Evolutionary conservation across 441 rosid species (phyloP).

Genomic region (Arabidopsis hybrid): DNA sequence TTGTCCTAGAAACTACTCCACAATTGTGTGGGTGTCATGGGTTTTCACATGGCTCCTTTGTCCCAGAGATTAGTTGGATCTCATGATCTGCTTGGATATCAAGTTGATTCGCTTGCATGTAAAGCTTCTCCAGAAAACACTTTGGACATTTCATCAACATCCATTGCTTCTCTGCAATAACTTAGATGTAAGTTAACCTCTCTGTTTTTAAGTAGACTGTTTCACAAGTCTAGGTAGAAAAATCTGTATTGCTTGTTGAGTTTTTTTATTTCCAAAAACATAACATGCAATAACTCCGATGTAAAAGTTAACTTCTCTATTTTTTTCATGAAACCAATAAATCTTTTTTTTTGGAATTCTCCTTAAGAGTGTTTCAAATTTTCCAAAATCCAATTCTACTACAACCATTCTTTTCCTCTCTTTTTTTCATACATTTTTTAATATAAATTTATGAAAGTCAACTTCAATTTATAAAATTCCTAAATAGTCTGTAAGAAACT

Average conservation of each 20-base stretch:
- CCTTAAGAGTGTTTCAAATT: neutral
- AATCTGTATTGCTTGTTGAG: neutral
- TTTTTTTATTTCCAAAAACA: no score
- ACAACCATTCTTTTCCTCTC: neutral
- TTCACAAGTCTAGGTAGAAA: conserved; percentile 10
- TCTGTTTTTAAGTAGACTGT: conserved; percentile 8
- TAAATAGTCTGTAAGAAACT: neutral
- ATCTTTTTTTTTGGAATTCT: neutral
- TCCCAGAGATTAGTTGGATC: no score
- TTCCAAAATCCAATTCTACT: neutral
- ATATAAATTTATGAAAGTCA: conserved; percentile 15
- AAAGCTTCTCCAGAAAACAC: conserved; percentile 61
- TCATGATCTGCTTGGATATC: conserved; percentile 86
- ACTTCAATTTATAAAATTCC: neutral
- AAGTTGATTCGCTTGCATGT: conserved; percentile 68
- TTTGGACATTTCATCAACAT: conserved; percentile 49
- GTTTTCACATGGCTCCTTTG: no score
- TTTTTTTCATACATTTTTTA: neutral
- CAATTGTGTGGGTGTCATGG: no score
- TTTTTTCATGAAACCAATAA: no score
- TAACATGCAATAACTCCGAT: no score
- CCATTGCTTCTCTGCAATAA: conserved; percentile 53
- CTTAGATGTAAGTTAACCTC: conserved; percentile 51
- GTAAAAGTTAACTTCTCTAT: no score
- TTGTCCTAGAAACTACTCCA: no score